A percentile compares a stretch with the other conserved stretches of the same genome.
These are phyloP conservation scores for Zanthoxylum bungeanum DNA, from an alignment of 345 rosid species.

Conservation along the genomic window DNA sequence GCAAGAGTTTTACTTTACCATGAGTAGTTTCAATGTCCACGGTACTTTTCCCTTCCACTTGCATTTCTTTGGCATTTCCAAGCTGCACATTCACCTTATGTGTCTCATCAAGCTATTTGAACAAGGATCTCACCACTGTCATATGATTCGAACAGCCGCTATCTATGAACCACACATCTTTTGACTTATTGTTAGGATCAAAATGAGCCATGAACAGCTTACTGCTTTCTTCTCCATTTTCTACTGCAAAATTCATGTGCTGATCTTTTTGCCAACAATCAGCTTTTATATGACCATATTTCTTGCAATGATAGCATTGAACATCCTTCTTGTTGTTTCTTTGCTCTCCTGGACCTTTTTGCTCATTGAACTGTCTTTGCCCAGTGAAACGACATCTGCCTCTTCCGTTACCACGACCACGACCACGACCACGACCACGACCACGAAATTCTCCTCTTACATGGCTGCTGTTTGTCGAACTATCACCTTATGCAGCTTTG, in stretches of 20 bases:
- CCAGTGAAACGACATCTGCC: not conserved
- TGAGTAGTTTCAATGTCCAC: not conserved
- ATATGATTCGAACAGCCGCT: not conserved
- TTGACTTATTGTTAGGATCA: not conserved
- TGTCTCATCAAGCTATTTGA: not conserved
- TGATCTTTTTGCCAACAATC: not conserved
- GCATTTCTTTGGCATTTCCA: not conserved
- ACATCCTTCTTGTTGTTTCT: no score
- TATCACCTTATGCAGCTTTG: no score
- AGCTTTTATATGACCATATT: not conserved
- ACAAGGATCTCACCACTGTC: not conserved
- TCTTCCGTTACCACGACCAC: no score
- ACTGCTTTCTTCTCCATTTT: not conserved
- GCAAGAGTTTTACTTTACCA: not conserved
- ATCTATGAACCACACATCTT: not conserved
- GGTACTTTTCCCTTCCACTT: constrained; percentile 2
- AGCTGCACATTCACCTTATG: not conserved
- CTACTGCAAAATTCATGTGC: not conserved
- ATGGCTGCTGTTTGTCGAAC: no score
- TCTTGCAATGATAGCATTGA: not conserved
- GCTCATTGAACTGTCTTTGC: no score
- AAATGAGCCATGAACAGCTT: not conserved
- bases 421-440: no score
- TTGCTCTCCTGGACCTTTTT: not conserved
- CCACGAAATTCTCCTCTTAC: not conserved